phyloP scores from a whole-genome alignment of 108 stramenopile genomes.

The Fistulifera pelliculosa region DNA sequence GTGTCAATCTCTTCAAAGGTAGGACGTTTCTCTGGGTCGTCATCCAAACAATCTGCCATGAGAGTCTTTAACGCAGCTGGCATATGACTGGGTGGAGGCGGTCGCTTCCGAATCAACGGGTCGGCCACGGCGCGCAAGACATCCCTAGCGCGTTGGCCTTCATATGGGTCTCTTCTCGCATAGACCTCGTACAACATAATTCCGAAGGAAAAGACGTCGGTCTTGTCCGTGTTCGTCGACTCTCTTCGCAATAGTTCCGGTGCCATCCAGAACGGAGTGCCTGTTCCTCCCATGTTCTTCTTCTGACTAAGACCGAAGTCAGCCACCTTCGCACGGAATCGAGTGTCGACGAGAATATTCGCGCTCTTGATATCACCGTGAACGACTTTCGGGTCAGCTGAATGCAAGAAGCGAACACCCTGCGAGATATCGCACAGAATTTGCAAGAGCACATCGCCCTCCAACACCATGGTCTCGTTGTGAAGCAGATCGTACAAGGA shows the following conservation, averaged over 20 bases:
- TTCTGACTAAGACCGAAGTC: slow-evolving; percentile 48
- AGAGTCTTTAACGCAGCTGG: slow-evolving; percentile 10
- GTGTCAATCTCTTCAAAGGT: slow-evolving; percentile 37
- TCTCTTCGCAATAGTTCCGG: slow-evolving; percentile 64
- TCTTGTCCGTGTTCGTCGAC: slow-evolving; percentile 25
- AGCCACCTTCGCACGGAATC: slow-evolving; percentile 43
- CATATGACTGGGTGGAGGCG: slow-evolving; percentile 22
- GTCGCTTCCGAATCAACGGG: slow-evolving; percentile 32
- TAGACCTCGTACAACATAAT: slow-evolving; percentile 37
- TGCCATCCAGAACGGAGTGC: slow-evolving; percentile 97
- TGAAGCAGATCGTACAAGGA: slow-evolving; percentile 54
- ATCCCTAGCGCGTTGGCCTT: slow-evolving; percentile 27
- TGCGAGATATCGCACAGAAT: slow-evolving; percentile 42
- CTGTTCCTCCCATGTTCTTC: slow-evolving; percentile 37
- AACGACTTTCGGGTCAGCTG: slow-evolving; percentile 37
- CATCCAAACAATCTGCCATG: slow-evolving; percentile 8
- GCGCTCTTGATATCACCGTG: slow-evolving; percentile 54
- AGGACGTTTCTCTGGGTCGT: slow-evolving; percentile 16
- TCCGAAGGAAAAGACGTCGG: slow-evolving; percentile 60
- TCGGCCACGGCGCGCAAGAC: slow-evolving; percentile 31
- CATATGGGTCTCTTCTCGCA: slow-evolving; percentile 43
- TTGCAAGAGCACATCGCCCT: slow-evolving; percentile 36
- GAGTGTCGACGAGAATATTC: slow-evolving; percentile 51
- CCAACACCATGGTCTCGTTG: slow-evolving; percentile 36
- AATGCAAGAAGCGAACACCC: slow-evolving; percentile 50